Percentiles rank a stretch among this genome's conserved stretches.
Evolutionary conservation across 345 rosid genomes (phyloP).

Genomic region (Kandelia obovata): DNA sequence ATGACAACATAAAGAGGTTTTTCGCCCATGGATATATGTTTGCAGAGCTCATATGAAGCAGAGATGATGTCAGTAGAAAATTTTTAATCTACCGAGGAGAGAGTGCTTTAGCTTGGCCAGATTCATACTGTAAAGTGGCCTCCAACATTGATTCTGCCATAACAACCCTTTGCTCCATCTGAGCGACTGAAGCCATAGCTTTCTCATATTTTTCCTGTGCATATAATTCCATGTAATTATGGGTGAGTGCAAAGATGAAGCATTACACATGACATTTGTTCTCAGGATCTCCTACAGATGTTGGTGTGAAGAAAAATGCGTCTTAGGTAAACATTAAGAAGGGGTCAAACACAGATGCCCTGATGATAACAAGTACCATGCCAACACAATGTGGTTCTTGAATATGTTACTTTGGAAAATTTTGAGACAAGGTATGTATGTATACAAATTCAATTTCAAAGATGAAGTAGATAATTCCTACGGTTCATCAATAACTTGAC

Average conservation of each 20-base stretch:
- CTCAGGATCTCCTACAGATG: not conserved
- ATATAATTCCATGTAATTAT: not conserved
- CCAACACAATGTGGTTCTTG: not conserved
- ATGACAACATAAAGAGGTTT: not conserved
- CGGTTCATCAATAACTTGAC: not conserved
- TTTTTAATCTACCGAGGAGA: slow-evolving; percentile 54
- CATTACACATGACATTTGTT: not conserved
- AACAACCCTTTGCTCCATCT: slow-evolving; percentile 80
- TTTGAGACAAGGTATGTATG: not conserved
- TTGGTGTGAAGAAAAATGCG: not conserved
- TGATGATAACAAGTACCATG: not conserved
- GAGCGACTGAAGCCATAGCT: slow-evolving; percentile 55
- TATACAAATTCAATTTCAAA: not conserved
- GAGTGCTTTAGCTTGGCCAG: slow-evolving; percentile 69
- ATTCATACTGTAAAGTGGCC: slow-evolving; percentile 79
- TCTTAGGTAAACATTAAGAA: not conserved
- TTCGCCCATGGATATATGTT: not conserved
- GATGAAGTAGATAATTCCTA: not conserved
- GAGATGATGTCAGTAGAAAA: slow-evolving; percentile 3
- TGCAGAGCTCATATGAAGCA: not conserved
- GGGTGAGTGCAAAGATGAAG: slow-evolving; percentile 4
- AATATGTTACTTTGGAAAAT: not conserved
- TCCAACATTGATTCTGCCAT: slow-evolving; percentile 89
- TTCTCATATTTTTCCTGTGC: slow-evolving; percentile 86
- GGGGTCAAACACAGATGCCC: not conserved